Conservation (phyloP, 306 rosid genomes). For the Cucurbita maxima region DNA sequence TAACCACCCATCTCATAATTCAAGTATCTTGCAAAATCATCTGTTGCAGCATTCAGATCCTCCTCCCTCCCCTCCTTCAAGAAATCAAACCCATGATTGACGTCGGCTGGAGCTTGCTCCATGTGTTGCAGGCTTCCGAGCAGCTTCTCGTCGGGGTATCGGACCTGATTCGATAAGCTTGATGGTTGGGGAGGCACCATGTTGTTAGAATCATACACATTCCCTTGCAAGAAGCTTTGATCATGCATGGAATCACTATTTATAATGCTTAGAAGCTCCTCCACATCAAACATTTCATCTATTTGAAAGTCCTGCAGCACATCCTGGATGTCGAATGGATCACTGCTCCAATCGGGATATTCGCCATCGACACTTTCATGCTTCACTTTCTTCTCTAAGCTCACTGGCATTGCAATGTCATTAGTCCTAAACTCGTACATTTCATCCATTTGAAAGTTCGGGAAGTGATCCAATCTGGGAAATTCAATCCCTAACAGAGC, state of each 20-base stretch:
- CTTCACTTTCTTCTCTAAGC: constrained; percentile 18
- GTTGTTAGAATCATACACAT: constrained; percentile 9
- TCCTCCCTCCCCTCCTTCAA: constrained; percentile 31
- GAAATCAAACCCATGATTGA: constrained; percentile 47
- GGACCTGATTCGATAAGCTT: constrained; percentile 25
- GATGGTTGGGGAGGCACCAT: constrained; percentile 14
- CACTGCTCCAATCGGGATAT: constrained; percentile 19
- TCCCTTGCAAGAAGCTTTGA: constrained; percentile 13
- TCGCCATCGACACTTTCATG: constrained; percentile 12
- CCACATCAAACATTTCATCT: constrained; percentile 58
- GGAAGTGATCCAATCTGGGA: constrained; percentile 11
- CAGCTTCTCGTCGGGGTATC: constrained; percentile 54
- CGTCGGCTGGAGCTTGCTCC: constrained; percentile 28
- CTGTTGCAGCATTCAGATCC: constrained; percentile 10
- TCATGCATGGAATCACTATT: constrained; percentile 19
- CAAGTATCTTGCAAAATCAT: constrained; percentile 18
- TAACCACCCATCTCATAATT: constrained; percentile 14
- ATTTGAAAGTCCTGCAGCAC: constrained; percentile 15
- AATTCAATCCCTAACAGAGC: not conserved
- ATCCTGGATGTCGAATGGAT: not conserved
- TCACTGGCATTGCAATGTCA: not conserved
- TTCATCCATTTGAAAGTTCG: constrained; percentile 34
- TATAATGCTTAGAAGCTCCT: constrained; percentile 34
- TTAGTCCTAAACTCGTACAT: constrained; percentile 17
- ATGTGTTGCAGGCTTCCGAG: constrained; percentile 47